Base-by-base conservation (phyloP, 768 basidiomycete species). In the Hypholoma fasciculare region DNA sequence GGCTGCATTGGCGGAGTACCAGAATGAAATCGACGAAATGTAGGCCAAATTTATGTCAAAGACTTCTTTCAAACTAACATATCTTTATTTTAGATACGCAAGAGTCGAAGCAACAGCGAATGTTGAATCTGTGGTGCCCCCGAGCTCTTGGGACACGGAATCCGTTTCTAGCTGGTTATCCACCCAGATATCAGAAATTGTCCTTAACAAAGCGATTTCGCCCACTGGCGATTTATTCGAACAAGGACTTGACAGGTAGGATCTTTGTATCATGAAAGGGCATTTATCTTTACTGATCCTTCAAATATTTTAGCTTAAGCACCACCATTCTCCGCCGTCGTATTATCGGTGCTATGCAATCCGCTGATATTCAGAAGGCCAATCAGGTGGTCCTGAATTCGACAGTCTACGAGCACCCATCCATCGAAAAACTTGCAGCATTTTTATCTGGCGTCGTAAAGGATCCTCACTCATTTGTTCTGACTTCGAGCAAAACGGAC, bases 1-100 rank as follows among this genome's bases (percentile, higher is more conserved):
- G 57, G 73, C 74, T 3, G 76, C 78, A 0, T 54, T 84, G 30
- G 62, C 61, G 2, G 34, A 69, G 23, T 85, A 84, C 60, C 67
- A 67, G 8, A 42, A 70, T 0, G 82, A 85, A 57, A 82, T 85
- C 16, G 72, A 82, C 19, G 70, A 64, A 13, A 57, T 83, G 30
- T 34, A 7, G 9, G 30, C 6, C 30, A 34, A 6, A 34, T 34
- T 3, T 7, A 34, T 34, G 30, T 34, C 6, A 9, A 6, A 34
- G 30, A 34, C 6, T 34, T 1, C 30, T 34, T 9, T 34, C 1
- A 34, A 34, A 34, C 30, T 9, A 34, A 34, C 30, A 34, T 9
- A 34, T 9, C 6, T 34, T 34, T 3, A 9, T 7, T 34, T 34
- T 34, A 34, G 30, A n/a, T 69, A 69, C 40, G 60, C 61, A 14